Percentiles rank a stretch among this genome's conserved stretches.
phyloP scores from a whole-genome alignment of 1,139 yeast species.

The Candida sojae region DNA sequence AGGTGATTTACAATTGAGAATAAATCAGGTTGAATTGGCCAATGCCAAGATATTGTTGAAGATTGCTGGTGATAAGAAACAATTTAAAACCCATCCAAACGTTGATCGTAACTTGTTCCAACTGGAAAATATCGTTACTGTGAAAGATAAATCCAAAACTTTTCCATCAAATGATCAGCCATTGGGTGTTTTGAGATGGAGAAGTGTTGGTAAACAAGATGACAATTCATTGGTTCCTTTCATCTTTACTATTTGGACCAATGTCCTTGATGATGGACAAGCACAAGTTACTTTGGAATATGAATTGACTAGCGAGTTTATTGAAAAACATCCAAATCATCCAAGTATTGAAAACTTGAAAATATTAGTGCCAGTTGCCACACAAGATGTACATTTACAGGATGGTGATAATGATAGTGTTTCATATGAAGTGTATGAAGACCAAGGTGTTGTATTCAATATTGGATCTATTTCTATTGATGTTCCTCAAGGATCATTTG shows the following conservation, averaged over 20 bases:
- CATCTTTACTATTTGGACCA: constrained; percentile 83
- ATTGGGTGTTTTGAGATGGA: constrained; percentile 91
- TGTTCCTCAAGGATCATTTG: constrained; percentile 72
- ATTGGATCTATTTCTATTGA: constrained; percentile 50
- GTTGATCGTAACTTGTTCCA: constrained; percentile 79
- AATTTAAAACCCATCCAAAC: constrained; percentile 94
- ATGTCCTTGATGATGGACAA: constrained; percentile 50
- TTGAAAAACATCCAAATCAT: constrained; percentile 29
- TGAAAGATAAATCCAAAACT: constrained; percentile 74
- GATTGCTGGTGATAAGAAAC: constrained; percentile 53
- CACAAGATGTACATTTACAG: constrained; percentile 58
- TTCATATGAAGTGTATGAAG: constrained; percentile 52
- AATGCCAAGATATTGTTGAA: constrained; percentile 63
- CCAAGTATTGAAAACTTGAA: constrained; percentile 56
- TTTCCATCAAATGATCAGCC: constrained; percentile 93
- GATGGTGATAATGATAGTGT: constrained; percentile 43
- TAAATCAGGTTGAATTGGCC: constrained; percentile 70
- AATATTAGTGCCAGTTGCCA: constrained; percentile 65
- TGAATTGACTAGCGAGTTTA: constrained; percentile 56
- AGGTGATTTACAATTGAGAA: constrained; percentile 88
- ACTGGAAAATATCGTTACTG: constrained; percentile 57
- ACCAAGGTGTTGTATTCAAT: constrained; percentile 61
- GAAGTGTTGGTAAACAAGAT: constrained; percentile 63
- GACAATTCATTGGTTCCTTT: constrained; percentile 66
- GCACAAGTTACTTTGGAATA: constrained; percentile 86